phyloP scores from a whole-genome alignment of 2,329 filamentous ascomycete species.

The Spiromastix sp. region DNA sequence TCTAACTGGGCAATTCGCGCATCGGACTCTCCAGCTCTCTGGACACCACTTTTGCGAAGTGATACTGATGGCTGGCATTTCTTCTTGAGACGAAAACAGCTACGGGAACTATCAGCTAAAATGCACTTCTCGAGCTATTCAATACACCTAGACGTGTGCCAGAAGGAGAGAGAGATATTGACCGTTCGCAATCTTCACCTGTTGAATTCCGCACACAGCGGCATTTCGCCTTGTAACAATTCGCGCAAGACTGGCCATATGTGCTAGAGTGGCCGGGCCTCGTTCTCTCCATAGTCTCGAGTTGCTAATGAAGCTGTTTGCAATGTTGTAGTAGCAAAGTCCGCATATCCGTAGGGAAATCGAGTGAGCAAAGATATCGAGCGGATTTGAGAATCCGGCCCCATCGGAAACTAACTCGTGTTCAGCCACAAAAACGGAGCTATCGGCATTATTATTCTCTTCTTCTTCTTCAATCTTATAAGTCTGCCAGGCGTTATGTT shows the following conservation, averaged over 20 bases:
- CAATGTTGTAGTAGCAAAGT: no score
- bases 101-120: conserved; percentile 10
- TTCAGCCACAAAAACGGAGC: no score
- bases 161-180: no score
- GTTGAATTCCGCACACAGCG: conserved; percentile 16
- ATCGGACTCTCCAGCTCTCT: conserved; percentile 18
- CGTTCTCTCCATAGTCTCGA: no score
- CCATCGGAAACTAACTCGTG: no score
- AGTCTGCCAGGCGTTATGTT: no score
- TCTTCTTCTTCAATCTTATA: no score
- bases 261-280: conserved; percentile 10
- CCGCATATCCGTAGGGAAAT: no score
- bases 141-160: background rate
- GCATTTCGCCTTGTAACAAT: conserved; percentile 24
- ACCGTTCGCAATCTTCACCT: conserved; percentile 19
- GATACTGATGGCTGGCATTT: conserved; percentile 25
- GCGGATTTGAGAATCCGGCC: no score
- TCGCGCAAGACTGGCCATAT: conserved; percentile 21
- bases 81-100: conserved; percentile 28
- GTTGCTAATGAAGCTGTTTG: no score
- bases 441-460: no score
- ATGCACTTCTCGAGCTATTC: background rate
- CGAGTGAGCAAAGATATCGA: no score
- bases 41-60: conserved; percentile 20
- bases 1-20: conserved; percentile 27